A percentile compares a stretch with the other conserved stretches of the same genome.
These are phyloP conservation scores for Diaporthe vaccinii DNA, from an alignment of 2,329 filamentous ascomycete species.

Conservation along the genomic window DNA sequence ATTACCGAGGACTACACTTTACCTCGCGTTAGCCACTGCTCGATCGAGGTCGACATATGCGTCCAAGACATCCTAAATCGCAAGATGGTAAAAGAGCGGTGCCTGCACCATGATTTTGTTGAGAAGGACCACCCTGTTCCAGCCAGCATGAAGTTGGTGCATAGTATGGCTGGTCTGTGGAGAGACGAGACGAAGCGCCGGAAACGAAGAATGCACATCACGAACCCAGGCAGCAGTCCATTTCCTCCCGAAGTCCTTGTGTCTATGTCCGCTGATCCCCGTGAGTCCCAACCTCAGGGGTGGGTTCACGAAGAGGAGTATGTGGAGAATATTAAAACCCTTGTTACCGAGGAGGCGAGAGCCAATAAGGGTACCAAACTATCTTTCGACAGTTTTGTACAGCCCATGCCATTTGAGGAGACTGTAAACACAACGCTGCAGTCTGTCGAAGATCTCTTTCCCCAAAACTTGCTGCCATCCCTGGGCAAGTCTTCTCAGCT, in stretches of 20 bases:
- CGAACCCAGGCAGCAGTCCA: conserved; percentile 76
- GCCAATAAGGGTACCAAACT: conserved; percentile 58
- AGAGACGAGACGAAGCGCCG: conserved; percentile 87
- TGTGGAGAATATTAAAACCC: conserved; percentile 71
- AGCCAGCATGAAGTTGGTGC: conserved; percentile 82
- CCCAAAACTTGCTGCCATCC: conserved; percentile 69
- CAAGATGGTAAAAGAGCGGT: conserved; percentile 79
- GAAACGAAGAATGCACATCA: conserved; percentile 77
- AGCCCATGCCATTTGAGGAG: conserved; percentile 64
- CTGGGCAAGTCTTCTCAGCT: conserved; percentile 56
- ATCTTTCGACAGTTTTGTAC: conserved; percentile 77
- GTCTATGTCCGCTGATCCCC: conserved; percentile 88
- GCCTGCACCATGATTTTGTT: conserved; percentile 87
- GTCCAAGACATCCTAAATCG: conserved; percentile 92
- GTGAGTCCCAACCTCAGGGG: conserved; percentile 78
- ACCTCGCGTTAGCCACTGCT: conserved; percentile 87
- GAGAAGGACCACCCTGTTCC: conserved; percentile 77
- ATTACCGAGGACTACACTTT: conserved; percentile 75
- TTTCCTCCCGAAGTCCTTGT: conserved; percentile 86
- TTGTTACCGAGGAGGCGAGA: conserved; percentile 75
- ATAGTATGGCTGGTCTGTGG: conserved; percentile 96
- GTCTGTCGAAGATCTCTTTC: conserved; percentile 89
- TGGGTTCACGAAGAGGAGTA: conserved; percentile 97
- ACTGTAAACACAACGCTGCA: conserved; percentile 82
- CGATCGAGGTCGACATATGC: conserved; percentile 89